Conservation (phyloP, 1,284 basidiomycete genomes). For the Cystobasidium sp. region DNA sequence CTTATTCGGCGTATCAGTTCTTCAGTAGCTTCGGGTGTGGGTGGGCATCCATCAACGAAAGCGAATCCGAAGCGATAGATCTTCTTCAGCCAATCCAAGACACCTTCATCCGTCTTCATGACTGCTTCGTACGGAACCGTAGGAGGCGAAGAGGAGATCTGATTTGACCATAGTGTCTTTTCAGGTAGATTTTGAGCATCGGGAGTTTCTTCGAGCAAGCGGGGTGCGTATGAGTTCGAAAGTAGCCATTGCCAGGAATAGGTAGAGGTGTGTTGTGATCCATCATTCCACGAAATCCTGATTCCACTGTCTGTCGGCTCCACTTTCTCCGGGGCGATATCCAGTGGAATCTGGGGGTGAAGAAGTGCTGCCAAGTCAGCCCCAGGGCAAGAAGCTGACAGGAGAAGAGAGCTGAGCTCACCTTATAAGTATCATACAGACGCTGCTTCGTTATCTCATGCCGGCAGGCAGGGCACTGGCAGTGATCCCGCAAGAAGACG, state of each 20-base stretch:
- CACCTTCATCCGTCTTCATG: constrained; percentile 71
- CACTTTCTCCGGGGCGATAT: constrained; percentile 70
- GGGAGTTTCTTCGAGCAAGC: constrained; percentile 46
- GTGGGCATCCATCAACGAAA: constrained; percentile 80
- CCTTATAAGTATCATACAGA: constrained; percentile 80
- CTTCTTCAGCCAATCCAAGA: constrained; percentile 80
- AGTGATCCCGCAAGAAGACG: constrained; percentile 81
- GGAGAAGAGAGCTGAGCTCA: constrained; percentile 52
- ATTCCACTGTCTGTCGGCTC: constrained; percentile 69
- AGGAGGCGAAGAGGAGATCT: constrained; percentile 76
- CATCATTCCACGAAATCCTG: constrained; percentile 62
- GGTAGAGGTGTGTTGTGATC: constrained; percentile 68
- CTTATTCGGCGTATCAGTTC: constrained; percentile 74
- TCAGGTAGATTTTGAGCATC: constrained; percentile 65
- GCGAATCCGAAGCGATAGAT: constrained; percentile 88
- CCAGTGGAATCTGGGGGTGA: constrained; percentile 69
- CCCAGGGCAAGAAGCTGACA: neutral
- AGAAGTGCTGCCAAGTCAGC: neutral
- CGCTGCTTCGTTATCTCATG: constrained; percentile 89
- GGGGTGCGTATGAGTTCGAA: constrained; percentile 74
- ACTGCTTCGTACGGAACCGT: constrained; percentile 74
- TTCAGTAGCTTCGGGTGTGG: constrained; percentile 83
- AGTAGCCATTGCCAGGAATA: constrained; percentile 87
- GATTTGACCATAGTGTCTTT: constrained; percentile 56
- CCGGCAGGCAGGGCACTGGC: constrained; percentile 83